Conservation (phyloP, 768 basidiomycete species). For the Boletus reticulatus region DNA sequence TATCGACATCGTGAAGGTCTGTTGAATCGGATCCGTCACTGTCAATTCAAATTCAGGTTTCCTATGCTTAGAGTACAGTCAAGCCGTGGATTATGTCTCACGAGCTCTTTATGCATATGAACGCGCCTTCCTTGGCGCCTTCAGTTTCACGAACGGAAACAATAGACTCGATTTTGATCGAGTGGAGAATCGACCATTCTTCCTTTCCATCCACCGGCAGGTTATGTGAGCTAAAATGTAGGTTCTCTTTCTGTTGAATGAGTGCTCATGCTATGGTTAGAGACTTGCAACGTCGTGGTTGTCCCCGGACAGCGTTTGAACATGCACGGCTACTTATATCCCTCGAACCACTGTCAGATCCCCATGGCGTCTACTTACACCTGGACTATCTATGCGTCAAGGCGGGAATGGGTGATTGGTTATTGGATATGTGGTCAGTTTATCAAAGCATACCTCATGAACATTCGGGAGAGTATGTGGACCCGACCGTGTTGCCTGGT, state of each 20-base stretch:
- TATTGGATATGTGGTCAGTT: constrained; percentile 58
- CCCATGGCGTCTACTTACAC: constrained; percentile 80
- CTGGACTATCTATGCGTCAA: constrained; percentile 87
- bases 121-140: constrained; percentile 81
- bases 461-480: constrained; percentile 33
- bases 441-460: constrained; percentile 8
- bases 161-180: constrained; percentile 86
- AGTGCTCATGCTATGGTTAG: constrained; percentile 36
- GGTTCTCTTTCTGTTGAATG: background rate
- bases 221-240: constrained; percentile 55
- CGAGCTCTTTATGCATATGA: constrained; percentile 95
- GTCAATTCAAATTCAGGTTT: background rate
- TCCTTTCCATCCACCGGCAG: constrained; percentile 82
- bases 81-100: constrained; percentile 86
- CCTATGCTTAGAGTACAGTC: constrained; percentile 60
- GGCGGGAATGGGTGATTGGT: constrained; percentile 75
- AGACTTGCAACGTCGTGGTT: constrained; percentile 86
- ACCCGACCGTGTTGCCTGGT: constrained; percentile 70
- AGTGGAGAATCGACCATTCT: constrained; percentile 93
- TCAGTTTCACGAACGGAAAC: constrained; percentile 77
- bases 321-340: constrained; percentile 83
- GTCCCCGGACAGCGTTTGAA: constrained; percentile 87
- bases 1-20: constrained; percentile 79
- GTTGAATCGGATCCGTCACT: constrained; percentile 1
- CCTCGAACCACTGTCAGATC: constrained; percentile 85